These are phyloP conservation scores for Penicillium capsulatum DNA, from an alignment of 2,329 filamentous ascomycete genomes.

Conservation along the genomic window DNA sequence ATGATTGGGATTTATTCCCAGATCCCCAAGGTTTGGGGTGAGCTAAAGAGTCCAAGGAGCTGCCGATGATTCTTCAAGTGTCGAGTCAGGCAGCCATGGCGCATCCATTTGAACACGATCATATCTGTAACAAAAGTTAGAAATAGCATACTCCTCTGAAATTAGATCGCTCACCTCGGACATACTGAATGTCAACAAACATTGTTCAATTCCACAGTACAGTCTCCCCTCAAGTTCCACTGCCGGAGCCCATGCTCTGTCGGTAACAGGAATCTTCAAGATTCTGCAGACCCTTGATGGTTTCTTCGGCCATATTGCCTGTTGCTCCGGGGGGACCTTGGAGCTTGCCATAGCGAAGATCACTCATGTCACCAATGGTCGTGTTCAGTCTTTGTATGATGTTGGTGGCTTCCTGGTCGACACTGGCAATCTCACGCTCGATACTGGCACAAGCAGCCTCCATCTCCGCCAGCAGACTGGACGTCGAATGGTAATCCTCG, in stretches of 20 bases:
- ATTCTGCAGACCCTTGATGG: constrained; percentile 61
- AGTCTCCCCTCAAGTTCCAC: constrained; percentile 1
- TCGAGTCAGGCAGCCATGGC: no score
- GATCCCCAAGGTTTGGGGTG: no score
- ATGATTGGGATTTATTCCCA: no score
- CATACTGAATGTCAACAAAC: no score
- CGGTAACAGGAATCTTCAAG: constrained; percentile 61
- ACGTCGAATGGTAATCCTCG: constrained; percentile 56
- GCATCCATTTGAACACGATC: no score
- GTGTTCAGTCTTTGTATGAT: constrained; percentile 60
- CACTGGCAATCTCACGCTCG: constrained; percentile 61
- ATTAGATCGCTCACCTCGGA: no score
- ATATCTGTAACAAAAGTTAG: no score
- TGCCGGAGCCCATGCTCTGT: constrained; percentile 9
- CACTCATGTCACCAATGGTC: constrained; percentile 69
- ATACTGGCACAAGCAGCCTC: constrained; percentile 62
- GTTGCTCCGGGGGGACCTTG: constrained; percentile 51
- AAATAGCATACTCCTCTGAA: no score
- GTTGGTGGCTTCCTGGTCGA: constrained; percentile 61
- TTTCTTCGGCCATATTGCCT: constrained; percentile 59
- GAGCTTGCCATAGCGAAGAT: constrained; percentile 75
- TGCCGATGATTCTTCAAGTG: no score
- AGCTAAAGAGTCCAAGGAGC: no score
- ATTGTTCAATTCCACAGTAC: no score
- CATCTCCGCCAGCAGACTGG: constrained; percentile 64